phyloP scores from a whole-genome alignment of 495 filamentous ascomycete species.

The Neurospora sp. region DNA sequence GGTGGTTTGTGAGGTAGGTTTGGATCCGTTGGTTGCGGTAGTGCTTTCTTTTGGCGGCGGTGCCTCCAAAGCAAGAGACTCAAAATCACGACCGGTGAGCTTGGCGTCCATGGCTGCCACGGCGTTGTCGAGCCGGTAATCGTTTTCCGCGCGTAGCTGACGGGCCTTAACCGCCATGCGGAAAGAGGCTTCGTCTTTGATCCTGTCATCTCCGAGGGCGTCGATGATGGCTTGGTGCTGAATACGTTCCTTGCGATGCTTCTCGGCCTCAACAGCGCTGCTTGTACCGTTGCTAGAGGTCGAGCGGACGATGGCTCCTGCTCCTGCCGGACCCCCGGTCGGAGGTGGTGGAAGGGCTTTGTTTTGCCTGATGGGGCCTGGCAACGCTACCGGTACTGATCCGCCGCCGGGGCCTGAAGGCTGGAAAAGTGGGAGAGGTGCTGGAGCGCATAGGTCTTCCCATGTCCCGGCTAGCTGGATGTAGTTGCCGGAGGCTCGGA shows the following conservation, averaged over 20 bases:
- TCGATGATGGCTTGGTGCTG: slow-evolving; percentile 56
- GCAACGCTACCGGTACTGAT: slow-evolving; percentile 4
- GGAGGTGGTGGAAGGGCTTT: slow-evolving; percentile 2
- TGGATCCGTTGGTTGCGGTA: slow-evolving; percentile 14
- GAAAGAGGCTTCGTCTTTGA: slow-evolving; percentile 54
- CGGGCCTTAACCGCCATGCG: slow-evolving; percentile 49
- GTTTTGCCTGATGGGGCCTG: not conserved
- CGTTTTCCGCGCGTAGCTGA: slow-evolving; percentile 43
- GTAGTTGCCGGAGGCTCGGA: slow-evolving; percentile 56
- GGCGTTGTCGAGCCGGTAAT: slow-evolving; percentile 30
- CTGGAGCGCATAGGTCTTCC: slow-evolving; percentile 62
- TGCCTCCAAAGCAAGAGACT: not conserved
- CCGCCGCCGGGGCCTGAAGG: slow-evolving; percentile 2
- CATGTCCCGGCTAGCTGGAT: slow-evolving; percentile 50
- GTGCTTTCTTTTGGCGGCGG: not conserved
- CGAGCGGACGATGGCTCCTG: not conserved
- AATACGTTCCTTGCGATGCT: slow-evolving; percentile 42
- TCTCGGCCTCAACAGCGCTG: slow-evolving; percentile 31
- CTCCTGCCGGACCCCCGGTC: not conserved
- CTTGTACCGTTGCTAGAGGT: slow-evolving; percentile 1
- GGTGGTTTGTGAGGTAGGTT: not conserved
- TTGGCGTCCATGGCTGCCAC: slow-evolving; percentile 12
- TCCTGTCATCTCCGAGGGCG: slow-evolving; percentile 52
- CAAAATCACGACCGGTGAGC: not conserved
- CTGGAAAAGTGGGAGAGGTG: slow-evolving; percentile 40